Evolutionary conservation across 2,329 filamentous ascomycete genomes (phyloP).

Genomic region (Calonectria pseudoreteaudii): DNA sequence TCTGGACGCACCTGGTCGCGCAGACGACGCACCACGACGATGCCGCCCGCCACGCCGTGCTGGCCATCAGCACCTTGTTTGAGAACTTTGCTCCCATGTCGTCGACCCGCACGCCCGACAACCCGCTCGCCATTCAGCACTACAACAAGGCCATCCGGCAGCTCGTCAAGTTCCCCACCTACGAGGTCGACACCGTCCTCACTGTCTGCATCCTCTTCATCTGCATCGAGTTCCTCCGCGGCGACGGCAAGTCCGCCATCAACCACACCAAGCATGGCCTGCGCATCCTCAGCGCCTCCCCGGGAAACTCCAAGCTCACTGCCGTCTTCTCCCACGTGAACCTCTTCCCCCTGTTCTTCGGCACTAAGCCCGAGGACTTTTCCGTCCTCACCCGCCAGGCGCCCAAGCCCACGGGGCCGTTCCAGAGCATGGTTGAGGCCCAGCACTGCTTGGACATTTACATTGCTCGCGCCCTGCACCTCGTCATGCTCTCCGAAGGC

Average conservation of each 20-base stretch:
- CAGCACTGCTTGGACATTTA: conserved; percentile 46
- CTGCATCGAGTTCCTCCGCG: conserved; percentile 57
- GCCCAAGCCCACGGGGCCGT: not conserved
- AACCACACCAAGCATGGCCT: conserved; percentile 54
- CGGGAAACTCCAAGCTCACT: conserved; percentile 45
- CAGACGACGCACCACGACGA: conserved; percentile 53
- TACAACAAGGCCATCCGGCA: conserved; percentile 56
- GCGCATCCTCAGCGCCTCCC: conserved; percentile 45
- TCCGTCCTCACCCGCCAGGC: conserved; percentile 18
- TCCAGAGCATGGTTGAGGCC: conserved; percentile 37
- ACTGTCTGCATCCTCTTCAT: conserved; percentile 56
- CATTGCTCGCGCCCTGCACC: conserved; percentile 41
- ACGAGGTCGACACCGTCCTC: conserved; percentile 49
- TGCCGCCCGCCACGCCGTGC: conserved; percentile 51
- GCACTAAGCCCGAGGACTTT: conserved; percentile 17
- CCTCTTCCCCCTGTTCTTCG: conserved; percentile 55
- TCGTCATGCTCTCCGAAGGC: conserved; percentile 45
- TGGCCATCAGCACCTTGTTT: conserved; percentile 55
- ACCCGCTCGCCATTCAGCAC: conserved; percentile 51
- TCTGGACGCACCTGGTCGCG: conserved; percentile 55
- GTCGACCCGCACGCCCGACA: conserved; percentile 24
- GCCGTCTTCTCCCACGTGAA: conserved; percentile 53
- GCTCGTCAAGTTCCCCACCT: conserved; percentile 38
- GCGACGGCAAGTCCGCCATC: conserved; percentile 49
- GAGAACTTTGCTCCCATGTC: conserved; percentile 42